Evolutionary conservation across 2,329 filamentous ascomycete species (phyloP).

Genomic region (Thyridium curvatum): DNA sequence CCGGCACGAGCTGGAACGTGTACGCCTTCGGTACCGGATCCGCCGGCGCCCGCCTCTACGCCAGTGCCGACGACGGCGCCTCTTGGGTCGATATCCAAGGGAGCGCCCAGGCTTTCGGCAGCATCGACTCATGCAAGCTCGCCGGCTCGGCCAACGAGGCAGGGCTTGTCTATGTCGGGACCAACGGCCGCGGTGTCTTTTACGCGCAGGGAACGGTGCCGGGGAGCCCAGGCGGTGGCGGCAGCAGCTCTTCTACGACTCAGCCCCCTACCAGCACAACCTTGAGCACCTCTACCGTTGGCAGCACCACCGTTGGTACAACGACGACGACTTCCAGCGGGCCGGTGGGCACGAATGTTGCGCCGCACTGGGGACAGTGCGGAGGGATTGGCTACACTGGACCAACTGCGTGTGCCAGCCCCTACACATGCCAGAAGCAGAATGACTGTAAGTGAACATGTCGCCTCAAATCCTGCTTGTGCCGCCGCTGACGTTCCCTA

Average conservation of each 20-base stretch:
- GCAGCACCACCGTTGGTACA: slow-evolving; percentile 3
- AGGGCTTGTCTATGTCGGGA: slow-evolving; percentile 41
- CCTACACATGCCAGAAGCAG: slow-evolving; percentile 12
- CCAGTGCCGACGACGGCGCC: slow-evolving; percentile 32
- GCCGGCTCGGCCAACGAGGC: slow-evolving; percentile 38
- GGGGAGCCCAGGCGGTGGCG: slow-evolving; percentile 4
- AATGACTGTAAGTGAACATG: too few relatives aligned
- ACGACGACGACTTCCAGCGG: slow-evolving; percentile 1
- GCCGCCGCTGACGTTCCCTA: too few relatives aligned
- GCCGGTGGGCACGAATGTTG: slow-evolving; percentile 4
- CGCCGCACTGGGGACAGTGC: slow-evolving; percentile 18
- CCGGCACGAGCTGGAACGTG: slow-evolving; percentile 30
- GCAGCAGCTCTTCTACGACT: slow-evolving; percentile 4
- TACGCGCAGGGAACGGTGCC: slow-evolving; percentile 19
- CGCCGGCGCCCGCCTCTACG: slow-evolving; percentile 36
- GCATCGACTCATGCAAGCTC: slow-evolving; percentile 30
- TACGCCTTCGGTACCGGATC: slow-evolving; percentile 40
- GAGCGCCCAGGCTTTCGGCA: slow-evolving; percentile 32
- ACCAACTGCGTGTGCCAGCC: slow-evolving; percentile 16
- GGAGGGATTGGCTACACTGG: slow-evolving; percentile 16
- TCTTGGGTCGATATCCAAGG: slow-evolving; percentile 34
- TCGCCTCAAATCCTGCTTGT: too few relatives aligned
- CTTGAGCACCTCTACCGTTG: neutral
- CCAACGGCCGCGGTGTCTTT: slow-evolving; percentile 41
- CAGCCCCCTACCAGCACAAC: neutral